Evolutionary conservation across 2,329 filamentous ascomycete genomes (phyloP).

Genomic region (Trichophyton schoenleinii): DNA sequence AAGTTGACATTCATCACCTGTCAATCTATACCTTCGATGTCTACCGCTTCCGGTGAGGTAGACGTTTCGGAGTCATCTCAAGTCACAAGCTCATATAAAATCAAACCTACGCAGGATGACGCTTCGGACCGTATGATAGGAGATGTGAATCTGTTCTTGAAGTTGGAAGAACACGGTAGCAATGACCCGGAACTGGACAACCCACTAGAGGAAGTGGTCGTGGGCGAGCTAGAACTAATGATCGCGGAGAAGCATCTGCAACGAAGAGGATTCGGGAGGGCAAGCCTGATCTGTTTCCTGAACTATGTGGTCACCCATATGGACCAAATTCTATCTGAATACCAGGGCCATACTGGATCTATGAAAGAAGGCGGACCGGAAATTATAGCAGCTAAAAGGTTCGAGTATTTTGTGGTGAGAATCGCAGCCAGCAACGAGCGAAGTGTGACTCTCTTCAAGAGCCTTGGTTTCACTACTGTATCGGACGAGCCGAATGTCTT

Average conservation of each 20-base stretch:
- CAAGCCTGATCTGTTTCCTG: slow-evolving; percentile 56
- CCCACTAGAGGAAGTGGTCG: slow-evolving; percentile 20
- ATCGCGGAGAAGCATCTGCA: slow-evolving; percentile 51
- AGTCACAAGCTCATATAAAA: background rate
- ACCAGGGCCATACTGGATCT: slow-evolving; percentile 20
- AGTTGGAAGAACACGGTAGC: slow-evolving; percentile 42
- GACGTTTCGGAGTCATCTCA: slow-evolving; percentile 26
- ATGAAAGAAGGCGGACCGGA: slow-evolving; percentile 13
- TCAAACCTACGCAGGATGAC: slow-evolving; percentile 35
- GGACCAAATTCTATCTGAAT: slow-evolving; percentile 46
- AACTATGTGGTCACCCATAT: slow-evolving; percentile 50
- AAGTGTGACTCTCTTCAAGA: slow-evolving; percentile 50
- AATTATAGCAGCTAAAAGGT: slow-evolving; percentile 8
- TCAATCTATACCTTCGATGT: slow-evolving; percentile 28
- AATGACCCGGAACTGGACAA: slow-evolving; percentile 16
- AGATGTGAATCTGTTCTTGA: slow-evolving; percentile 72
- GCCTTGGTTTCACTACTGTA: slow-evolving; percentile 43
- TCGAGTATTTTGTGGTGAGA: slow-evolving; percentile 46
- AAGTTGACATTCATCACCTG: slow-evolving; percentile 91
- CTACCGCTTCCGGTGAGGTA: slow-evolving; percentile 8
- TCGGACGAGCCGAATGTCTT: slow-evolving; percentile 49
- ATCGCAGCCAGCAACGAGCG: slow-evolving; percentile 45
- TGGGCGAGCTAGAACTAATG: slow-evolving; percentile 81
- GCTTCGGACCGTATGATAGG: slow-evolving; percentile 50
- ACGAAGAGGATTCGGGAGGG: slow-evolving; percentile 51